Evolutionary conservation across 768 basidiomycete genomes (phyloP), one percentile per base, ranked within the genome.

Genomic region (Lactarius trivialis): DNA sequence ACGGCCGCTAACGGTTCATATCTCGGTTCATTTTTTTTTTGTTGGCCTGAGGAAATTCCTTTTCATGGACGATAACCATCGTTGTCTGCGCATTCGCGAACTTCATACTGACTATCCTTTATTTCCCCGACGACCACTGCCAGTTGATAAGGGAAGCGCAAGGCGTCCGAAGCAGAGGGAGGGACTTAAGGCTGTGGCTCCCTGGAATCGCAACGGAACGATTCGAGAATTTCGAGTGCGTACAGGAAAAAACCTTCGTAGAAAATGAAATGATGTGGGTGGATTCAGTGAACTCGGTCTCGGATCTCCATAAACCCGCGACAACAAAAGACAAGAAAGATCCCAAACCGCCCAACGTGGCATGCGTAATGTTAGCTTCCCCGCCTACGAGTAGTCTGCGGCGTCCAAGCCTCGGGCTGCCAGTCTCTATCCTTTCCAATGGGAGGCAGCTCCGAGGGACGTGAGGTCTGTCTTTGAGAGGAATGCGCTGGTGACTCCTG

Each of bases 371-470:
- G 52, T 61, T 50, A 61, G 32, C 53, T 43, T 15, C 61, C 26
- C 3, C 56, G 51, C 48, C 45, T 55, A 2, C 48, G 55, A 14
- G 32, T 33, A 8, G 52, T n/a, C 24, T 51, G 55, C 15, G 67
- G 65, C 7, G 53, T 53, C 65, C 67, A 67, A 8, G 11, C 15
- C 28, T 66, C 58, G 3, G 67, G 67, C 39, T 60, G 58, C 61
- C 66, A 67, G 24, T 65, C 60, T 49, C 21, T 51, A 21, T 66
- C 61, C 30, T 48, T 51, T 43, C 55, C 56, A 37, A 43, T 15
- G 24, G 11, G 34, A 26, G 62, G 55, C 17, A 65, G 24, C 17
- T 45, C 55, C 34, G 50, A 32, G 36, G 50, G 28, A 11, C 7
- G 50, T 17, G 33, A 39, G 21, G 56, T 28, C 36, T 32, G 41